Percentiles rank a stretch among this genome's conserved stretches.
Evolutionary conservation across 2,329 filamentous ascomycete genomes (phyloP).

Genomic region (Cladophialophora bantiana): DNA sequence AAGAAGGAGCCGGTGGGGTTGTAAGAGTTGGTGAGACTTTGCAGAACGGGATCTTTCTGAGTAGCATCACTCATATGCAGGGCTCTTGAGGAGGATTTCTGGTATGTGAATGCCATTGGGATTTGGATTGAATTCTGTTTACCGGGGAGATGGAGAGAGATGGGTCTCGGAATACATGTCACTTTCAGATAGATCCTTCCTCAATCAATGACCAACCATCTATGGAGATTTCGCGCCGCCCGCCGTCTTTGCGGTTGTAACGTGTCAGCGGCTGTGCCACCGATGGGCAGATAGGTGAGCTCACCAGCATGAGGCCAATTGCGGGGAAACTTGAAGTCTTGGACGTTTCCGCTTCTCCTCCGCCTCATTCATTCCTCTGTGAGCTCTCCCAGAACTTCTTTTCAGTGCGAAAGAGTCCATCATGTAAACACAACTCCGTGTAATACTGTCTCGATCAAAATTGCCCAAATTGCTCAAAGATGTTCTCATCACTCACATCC

Average conservation of each 20-base stretch:
- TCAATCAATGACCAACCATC: background rate
- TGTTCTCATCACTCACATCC: constrained; percentile 28
- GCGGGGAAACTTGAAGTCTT: constrained; percentile 1
- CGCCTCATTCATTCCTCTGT: background rate
- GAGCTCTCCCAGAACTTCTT: background rate
- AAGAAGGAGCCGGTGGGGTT: constrained; percentile 8
- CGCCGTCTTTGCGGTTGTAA: background rate
- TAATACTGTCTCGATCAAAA: too few species aligned
- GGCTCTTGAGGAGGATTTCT: background rate
- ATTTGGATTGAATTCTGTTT: background rate
- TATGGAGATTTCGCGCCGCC: background rate
- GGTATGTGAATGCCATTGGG: background rate
- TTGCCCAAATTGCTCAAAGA: background rate
- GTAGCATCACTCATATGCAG: background rate
- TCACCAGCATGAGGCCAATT: background rate
- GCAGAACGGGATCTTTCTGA: background rate
- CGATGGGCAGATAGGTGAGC: background rate
- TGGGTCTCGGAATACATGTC: background rate
- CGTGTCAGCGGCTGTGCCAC: too few species aligned
- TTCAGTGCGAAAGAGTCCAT: background rate
- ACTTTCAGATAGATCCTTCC: background rate
- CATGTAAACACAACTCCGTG: background rate
- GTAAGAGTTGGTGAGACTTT: background rate
- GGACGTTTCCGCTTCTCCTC: background rate
- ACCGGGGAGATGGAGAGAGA: background rate